These are phyloP conservation scores for Yarrowia alimentaria DNA, from an alignment of 805 yeast genomes.

Conservation along the genomic window DNA sequence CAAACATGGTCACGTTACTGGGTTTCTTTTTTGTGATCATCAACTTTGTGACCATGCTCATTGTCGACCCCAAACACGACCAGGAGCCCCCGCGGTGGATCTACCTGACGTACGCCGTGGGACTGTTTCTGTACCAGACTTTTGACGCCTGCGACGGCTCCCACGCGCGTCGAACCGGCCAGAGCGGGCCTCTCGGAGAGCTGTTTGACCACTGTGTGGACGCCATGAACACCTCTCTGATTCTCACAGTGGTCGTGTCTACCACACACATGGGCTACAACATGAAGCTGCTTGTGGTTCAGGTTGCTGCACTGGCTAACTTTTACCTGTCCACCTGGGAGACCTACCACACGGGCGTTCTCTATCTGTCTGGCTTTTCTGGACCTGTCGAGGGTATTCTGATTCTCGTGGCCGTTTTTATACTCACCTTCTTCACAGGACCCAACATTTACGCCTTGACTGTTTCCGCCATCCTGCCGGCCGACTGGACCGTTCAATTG, in stretches of 20 bases:
- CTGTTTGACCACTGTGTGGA: constrained; percentile 84
- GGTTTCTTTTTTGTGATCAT: constrained; percentile 72
- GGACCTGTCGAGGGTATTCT: constrained; percentile 96
- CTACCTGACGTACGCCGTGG: constrained; percentile 72
- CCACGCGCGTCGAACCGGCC: constrained; percentile 95
- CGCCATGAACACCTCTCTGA: constrained; percentile 70
- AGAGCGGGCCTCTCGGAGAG: constrained; percentile 91
- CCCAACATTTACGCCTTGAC: constrained; percentile 61
- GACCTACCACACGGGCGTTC: constrained; percentile 83
- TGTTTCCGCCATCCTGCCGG: constrained; percentile 38
- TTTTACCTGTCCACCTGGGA: constrained; percentile 94
- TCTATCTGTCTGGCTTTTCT: constrained; percentile 72
- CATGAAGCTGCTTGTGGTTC: constrained; percentile 46
- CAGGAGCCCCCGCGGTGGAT: constrained; percentile 70
- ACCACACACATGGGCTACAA: constrained; percentile 69
- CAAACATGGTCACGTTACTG: constrained; percentile 51
- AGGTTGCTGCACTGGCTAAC: constrained; percentile 46
- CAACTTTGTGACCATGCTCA: constrained; percentile 63
- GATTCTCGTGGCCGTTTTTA: constrained; percentile 54
- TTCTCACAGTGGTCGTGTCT: constrained; percentile 65
- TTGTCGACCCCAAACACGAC: constrained; percentile 67
- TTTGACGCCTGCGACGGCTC: constrained; percentile 96
- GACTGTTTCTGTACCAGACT: constrained; percentile 86
- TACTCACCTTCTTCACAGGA: constrained; percentile 67
- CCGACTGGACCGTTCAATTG: not conserved